Evolutionary conservation across 192 early-diverging fungal genomes (phyloP).

Genomic region (Backusella circina): DNA sequence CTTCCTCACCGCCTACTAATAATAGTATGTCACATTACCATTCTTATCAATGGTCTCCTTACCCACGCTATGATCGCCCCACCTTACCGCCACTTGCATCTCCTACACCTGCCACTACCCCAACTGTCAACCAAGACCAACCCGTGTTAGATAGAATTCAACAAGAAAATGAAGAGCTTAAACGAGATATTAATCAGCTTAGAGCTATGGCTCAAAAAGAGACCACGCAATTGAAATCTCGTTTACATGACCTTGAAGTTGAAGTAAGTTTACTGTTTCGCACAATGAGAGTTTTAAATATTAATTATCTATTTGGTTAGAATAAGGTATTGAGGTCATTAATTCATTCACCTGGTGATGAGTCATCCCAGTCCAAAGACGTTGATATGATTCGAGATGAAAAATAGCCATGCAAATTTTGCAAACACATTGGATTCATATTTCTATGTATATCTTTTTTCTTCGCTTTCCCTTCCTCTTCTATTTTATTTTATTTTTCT

Average conservation of each 20-base stretch:
- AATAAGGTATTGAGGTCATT: conserved; percentile 9
- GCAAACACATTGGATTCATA: neutral
- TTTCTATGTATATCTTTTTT: neutral
- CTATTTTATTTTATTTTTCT: neutral
- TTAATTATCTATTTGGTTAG: neutral
- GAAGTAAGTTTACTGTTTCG: neutral
- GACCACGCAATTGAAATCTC: neutral
- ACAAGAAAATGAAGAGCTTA: conserved; percentile 6
- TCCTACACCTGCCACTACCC: neutral
- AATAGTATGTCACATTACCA: neutral
- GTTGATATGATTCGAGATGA: neutral
- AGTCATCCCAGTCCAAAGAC: neutral
- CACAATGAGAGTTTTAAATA: neutral
- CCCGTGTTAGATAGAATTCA: neutral
- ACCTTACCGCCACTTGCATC: neutral
- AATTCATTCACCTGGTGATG: neutral
- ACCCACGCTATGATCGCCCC: conserved; percentile 1
- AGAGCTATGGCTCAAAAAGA: conserved; percentile 10
- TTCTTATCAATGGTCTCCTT: conserved; percentile 10
- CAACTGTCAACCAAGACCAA: neutral
- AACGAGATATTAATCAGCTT: conserved; percentile 9
- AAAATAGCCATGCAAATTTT: neutral
- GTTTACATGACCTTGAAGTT: conserved; percentile 16
- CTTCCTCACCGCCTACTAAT: conserved; percentile 1
- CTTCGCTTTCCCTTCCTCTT: too few species aligned